phyloP scores from a whole-genome alignment of 129 eudicot genomes.

The Arctium minus region DNA sequence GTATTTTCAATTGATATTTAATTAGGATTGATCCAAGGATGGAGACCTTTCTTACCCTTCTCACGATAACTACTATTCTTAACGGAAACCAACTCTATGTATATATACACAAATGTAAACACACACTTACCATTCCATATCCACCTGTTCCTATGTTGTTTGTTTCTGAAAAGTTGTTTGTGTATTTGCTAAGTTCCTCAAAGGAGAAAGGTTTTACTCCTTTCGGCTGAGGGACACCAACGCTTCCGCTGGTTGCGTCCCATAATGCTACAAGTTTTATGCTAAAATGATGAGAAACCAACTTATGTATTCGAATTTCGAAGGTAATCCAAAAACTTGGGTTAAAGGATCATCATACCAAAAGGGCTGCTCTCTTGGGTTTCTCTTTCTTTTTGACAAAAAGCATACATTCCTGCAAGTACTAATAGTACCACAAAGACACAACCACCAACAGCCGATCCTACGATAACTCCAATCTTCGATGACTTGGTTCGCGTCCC shows the following conservation, averaged over 20 bases:
- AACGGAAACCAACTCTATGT: too few species aligned
- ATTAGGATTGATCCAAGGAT: too few species aligned
- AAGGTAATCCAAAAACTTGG: neutral
- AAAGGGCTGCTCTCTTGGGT: slow-evolving; percentile 43
- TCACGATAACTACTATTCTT: too few species aligned
- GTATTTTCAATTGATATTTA: too few species aligned
- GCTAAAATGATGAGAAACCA: neutral
- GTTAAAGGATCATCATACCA: slow-evolving; percentile 28
- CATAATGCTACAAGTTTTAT: slow-evolving; percentile 51
- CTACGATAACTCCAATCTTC: slow-evolving; percentile 36
- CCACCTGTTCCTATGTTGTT: slow-evolving; percentile 73
- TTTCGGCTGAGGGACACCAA: slow-evolving; percentile 63
- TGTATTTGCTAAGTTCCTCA: slow-evolving; percentile 57
- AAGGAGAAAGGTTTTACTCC: slow-evolving; percentile 59
- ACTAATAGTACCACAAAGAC: slow-evolving; percentile 36
- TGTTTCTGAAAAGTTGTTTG: slow-evolving; percentile 50
- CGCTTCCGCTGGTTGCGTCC: slow-evolving; percentile 50
- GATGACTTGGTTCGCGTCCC: slow-evolving; percentile 26
- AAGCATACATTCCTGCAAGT: slow-evolving; percentile 43
- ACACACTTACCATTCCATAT: slow-evolving; percentile 59
- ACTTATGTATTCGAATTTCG: neutral
- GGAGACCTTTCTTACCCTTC: too few species aligned
- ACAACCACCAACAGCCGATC: slow-evolving; percentile 39
- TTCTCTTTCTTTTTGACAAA: slow-evolving; percentile 45
- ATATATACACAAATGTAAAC: neutral